A percentile compares a stretch with the other conserved stretches of the same genome.
Evolutionary conservation across 129 eudicot species (phyloP).

Genomic region (Flaveria robusta): DNA sequence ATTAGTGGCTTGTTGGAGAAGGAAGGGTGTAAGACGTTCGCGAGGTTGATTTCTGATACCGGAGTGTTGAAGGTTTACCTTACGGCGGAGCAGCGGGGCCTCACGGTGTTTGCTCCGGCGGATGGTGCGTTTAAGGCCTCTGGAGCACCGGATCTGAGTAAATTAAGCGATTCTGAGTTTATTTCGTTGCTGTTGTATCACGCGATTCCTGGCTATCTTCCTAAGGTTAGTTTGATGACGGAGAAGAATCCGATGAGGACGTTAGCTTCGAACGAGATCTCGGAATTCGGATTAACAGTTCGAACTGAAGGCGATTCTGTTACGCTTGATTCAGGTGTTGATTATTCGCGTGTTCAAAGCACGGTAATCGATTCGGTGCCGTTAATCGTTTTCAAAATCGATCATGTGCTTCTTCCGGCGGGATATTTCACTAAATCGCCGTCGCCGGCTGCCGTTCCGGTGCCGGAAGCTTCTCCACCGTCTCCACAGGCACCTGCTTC

Average conservation of each 20-base stretch:
- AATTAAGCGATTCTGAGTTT: conserved; percentile 55
- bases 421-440: conserved; percentile 41
- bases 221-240: conserved; percentile 48
- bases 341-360: conserved; percentile 44
- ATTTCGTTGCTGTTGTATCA: conserved; percentile 66
- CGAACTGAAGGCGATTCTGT: conserved; percentile 49
- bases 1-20: conserved; percentile 50
- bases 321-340: conserved; percentile 60
- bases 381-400: conserved; percentile 55
- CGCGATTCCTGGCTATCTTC: conserved; percentile 56
- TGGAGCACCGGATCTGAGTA: conserved; percentile 53
- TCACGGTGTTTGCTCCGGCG: conserved; percentile 75
- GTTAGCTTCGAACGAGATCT: conserved; percentile 62
- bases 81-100: conserved; percentile 44
- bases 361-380: conserved; percentile 62
- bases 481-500: conserved; percentile 31
- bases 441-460: conserved; percentile 47
- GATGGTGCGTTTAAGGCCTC: conserved; percentile 71
- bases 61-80: conserved; percentile 60
- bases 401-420: conserved; percentile 53
- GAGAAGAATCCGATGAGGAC: conserved; percentile 45
- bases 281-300: conserved; percentile 47
- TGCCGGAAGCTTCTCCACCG: conserved; percentile 47
- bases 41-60: conserved; percentile 29
- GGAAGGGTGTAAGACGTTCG: conserved; percentile 72